Evolutionary conservation across 345 rosid species (phyloP).

Genomic region (Acer negundo): DNA sequence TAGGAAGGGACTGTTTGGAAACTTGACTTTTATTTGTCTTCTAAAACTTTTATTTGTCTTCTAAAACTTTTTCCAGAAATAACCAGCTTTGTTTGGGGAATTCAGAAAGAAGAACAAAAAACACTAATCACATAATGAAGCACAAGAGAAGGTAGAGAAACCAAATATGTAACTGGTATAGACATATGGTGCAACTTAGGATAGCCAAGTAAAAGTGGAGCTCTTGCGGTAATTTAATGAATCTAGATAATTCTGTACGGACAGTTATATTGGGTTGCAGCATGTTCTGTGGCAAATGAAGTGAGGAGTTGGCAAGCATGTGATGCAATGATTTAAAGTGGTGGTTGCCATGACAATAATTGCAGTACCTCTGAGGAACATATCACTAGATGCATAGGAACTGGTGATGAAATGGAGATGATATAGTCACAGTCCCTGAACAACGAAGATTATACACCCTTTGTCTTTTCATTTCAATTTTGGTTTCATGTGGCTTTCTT

Average conservation of each 20-base stretch:
- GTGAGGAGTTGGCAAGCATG: neutral
- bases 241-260: neutral
- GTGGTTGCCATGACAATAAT: neutral
- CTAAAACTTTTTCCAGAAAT: neutral
- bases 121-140: neutral
- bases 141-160: neutral
- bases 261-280: neutral
- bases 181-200: neutral
- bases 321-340: constrained; percentile 1
- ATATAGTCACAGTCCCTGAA: neutral
- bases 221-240: neutral
- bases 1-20: neutral
- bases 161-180: neutral
- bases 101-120: neutral
- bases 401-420: neutral
- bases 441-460: neutral
- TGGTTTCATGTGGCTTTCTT: neutral
- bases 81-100: neutral
- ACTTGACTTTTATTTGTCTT: neutral
- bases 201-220: neutral
- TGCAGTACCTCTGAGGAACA: neutral
- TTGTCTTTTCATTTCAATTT: neutral
- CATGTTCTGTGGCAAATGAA: neutral
- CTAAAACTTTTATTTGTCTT: neutral
- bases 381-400: neutral